phyloP scores from a whole-genome alignment of 768 basidiomycete species.

The Hirschioporus abietinus region DNA sequence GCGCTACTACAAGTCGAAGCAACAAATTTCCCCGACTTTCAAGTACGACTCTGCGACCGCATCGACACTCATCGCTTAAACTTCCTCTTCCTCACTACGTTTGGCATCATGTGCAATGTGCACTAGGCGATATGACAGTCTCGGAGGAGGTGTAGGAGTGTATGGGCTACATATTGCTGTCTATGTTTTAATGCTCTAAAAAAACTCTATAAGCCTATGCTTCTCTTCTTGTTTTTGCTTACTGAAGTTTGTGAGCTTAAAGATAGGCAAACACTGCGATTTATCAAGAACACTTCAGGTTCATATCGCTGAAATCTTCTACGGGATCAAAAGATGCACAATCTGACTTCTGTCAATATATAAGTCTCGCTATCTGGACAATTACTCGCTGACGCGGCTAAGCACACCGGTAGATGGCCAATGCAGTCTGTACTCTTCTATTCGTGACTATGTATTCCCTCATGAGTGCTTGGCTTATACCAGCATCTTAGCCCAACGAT shows the following conservation, averaged over 20 bases:
- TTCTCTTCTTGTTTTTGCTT: background rate
- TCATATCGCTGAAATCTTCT: too few relatives aligned
- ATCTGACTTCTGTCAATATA: too few relatives aligned
- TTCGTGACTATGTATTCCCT: too few relatives aligned
- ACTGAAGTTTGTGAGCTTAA: background rate
- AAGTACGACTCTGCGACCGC: constrained; percentile 97
- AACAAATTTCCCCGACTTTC: constrained; percentile 96
- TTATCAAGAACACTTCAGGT: background rate
- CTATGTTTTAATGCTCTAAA: background rate
- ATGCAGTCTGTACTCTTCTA: too few relatives aligned
- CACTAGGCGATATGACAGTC: background rate
- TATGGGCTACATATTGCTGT: background rate
- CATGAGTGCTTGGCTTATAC: too few relatives aligned
- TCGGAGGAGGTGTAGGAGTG: background rate
- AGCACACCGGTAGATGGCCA: too few relatives aligned
- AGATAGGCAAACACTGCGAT: background rate
- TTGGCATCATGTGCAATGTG: background rate
- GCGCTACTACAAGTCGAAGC: constrained; percentile 98
- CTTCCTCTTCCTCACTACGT: background rate
- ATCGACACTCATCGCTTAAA: constrained; percentile 81
- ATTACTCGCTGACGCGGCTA: too few relatives aligned
- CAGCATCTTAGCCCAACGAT: background rate
- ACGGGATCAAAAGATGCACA: too few relatives aligned
- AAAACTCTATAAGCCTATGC: constrained; percentile 1
- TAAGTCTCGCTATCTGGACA: too few relatives aligned